Base-by-base conservation (phyloP, 441 rosid genomes). In the Raphanus hybrid region DNA sequence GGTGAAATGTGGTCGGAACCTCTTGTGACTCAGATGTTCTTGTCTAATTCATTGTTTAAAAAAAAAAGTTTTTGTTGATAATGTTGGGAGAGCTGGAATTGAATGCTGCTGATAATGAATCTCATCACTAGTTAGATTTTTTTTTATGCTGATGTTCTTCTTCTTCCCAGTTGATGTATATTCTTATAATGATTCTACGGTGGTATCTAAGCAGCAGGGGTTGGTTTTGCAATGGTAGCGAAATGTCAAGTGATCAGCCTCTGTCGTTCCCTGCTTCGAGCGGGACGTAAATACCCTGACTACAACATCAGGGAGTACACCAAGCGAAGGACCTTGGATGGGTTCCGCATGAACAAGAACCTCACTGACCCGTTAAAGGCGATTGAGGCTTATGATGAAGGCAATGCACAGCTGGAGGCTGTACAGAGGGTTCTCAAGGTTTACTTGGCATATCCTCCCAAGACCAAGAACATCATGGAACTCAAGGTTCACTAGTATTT, bases 281-380 rank as follows among this genome's bases (percentile, higher is more conserved):
- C 87, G 5, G 97, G 91, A 8, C 88, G 93, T 58, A 85, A 81
- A 11, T 92, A 84, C 84, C 23, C 69, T 63, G 97, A 94, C 77
- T 94, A 92, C 86, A 92, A 94, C 92, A 75, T 92, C 63, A 78
- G 97, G 69, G 97, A 89, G 85, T 94, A 94, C 82, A 27, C 86
- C 11, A 94, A 84, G 83, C 91, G 94, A 37, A 90, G 92, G 60
- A 73, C 91, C 48, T 16, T 82, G 71, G 94, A 91, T 78, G 92
- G 85, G 14, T 94, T 92, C 80, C 91, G 89, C 18, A 52, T 57
- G 62, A 85, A 82, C 87, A 71, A 67, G 79, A 65, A 45, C 60
- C 84, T 92, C 60, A 71, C 86, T 5, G 92, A 92, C 14, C 76
- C 84, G 3, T 78, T 88, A 4, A 81, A 81, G 81, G 67, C 87